A percentile compares a stretch with the other conserved stretches of the same genome.
Conservation (phyloP, 768 basidiomycete species). For the Kondoa subrosea region DNA sequence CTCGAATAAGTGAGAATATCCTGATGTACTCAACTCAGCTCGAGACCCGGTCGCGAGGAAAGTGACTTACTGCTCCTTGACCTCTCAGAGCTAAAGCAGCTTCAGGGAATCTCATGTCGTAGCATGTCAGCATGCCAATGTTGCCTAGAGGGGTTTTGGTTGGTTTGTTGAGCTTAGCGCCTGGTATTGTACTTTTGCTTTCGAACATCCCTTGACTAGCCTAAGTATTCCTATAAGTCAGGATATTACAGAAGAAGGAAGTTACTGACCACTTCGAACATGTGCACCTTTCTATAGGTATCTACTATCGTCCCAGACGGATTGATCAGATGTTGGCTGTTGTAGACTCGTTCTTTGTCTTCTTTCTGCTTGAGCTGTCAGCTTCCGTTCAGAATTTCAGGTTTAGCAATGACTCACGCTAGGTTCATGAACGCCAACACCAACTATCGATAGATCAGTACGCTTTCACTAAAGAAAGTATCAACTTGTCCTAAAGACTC, state of each 20-base stretch:
- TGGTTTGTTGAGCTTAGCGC: constrained; percentile 8
- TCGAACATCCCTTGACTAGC: constrained; percentile 18
- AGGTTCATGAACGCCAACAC: constrained; percentile 26
- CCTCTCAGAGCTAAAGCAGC: too few relatives aligned
- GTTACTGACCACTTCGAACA: constrained; percentile 24
- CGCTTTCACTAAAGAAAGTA: too few relatives aligned
- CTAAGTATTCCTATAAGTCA: constrained; percentile 6
- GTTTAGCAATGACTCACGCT: not conserved
- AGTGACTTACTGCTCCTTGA: not conserved
- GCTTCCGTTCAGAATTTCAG: not conserved
- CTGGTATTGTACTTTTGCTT: constrained; percentile 18
- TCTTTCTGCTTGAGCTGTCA: constrained; percentile 9
- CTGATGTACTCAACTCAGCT: constrained; percentile 19
- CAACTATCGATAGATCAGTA: too few relatives aligned
- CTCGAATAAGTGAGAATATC: constrained; percentile 24
- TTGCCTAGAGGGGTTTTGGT: constrained; percentile 14
- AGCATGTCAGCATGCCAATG: constrained; percentile 27
- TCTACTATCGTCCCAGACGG: constrained; percentile 17
- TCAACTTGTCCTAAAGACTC: too few relatives aligned
- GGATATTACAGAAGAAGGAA: constrained; percentile 7
- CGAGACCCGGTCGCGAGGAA: constrained; percentile 24
- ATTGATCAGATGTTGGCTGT: constrained; percentile 24
- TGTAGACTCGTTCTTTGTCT: constrained; percentile 23
- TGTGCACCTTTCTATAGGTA: constrained; percentile 21
- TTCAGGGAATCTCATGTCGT: constrained; percentile 21